Evolutionary conservation across 192 early-diverging fungal genomes (phyloP), one percentile per base, ranked within the genome.

Genomic region (Oehlia diaphana): DNA sequence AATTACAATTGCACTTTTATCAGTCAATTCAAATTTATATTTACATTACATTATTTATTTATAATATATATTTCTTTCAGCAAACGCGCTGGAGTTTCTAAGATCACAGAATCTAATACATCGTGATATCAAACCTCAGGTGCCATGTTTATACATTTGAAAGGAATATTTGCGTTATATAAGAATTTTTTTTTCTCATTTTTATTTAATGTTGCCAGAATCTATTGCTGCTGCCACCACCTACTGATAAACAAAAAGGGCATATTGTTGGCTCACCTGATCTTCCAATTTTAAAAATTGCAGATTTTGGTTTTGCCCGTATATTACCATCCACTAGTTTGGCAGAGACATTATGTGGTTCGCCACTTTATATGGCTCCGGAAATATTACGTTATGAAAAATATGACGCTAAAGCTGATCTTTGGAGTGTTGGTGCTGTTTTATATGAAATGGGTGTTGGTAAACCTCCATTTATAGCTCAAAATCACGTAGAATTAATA

Each of bases 281-380:
- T 9, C 79, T 95, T 28, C 98, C 98, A 19, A 85, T 86, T 35
- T 85, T 99, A 14, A 97, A 99, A 79, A 90, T 99, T 14, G 98
- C 96, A 10, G 98, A 99, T 83, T 99, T 99, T 86, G 98, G 98
- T 13, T 99, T 99, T 87, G 97, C 98, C 2, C 89, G 98, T 26
- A 92, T 92, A 16, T 84, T 99, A 44, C 94, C 92, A 26, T 87
- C 88, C 14, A 89, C 93, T 6, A 93, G 92, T n/a, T 83, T 99
- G 73, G 97, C 96, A 0, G 94, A 96, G 58, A 99, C 97, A 2
- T 87, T 99, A 37, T 99, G 98, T 76, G 98, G 98, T 2, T 97
- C 95, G 16, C 98, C 98, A 9, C 88, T 99, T 14, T 98, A 98
- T 82, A 98, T 98, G 96, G 94, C 92, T 2, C 95, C 95, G 2